These are phyloP conservation scores for Lactifluus hygrophoroides DNA, from an alignment of 768 basidiomycete species.

Conservation along the genomic window DNA sequence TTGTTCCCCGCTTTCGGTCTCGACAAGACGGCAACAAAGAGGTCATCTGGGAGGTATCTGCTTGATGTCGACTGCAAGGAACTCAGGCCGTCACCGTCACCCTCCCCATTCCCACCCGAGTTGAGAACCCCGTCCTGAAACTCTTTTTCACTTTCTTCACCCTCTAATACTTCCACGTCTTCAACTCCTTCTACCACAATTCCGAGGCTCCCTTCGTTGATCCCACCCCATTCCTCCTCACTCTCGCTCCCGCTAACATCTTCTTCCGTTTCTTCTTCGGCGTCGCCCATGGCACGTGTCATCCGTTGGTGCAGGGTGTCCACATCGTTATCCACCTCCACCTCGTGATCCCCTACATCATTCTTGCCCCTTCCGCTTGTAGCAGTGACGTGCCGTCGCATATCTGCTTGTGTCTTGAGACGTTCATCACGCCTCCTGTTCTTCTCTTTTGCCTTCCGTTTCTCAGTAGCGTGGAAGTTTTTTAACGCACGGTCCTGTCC, in stretches of 20 bases:
- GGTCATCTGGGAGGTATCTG: conserved; percentile 20
- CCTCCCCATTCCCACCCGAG: neutral
- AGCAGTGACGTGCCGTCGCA: neutral
- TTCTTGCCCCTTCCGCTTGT: conserved; percentile 1
- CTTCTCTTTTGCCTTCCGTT: conserved; percentile 11
- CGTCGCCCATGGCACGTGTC: conserved; percentile 20
- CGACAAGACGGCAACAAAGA: conserved; percentile 14
- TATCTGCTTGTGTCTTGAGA: conserved; percentile 18
- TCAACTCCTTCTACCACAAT: neutral
- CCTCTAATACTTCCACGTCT: neutral
- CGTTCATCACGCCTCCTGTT: conserved; percentile 14
- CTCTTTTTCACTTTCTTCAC: conserved; percentile 4
- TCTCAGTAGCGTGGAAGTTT: conserved; percentile 7
- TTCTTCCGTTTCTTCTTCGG: conserved; percentile 10
- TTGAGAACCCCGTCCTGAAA: neutral
- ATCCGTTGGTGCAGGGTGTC: conserved; percentile 10
- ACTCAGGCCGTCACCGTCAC: neutral
- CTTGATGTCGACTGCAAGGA: neutral
- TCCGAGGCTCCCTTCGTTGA: neutral
- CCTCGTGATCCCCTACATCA: conserved; percentile 1
- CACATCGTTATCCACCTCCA: neutral
- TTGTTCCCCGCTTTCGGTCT: neutral
- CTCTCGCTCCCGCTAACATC: neutral
- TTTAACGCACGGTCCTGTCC: conserved; percentile 3
- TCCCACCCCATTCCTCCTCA: conserved; percentile 13